Evolutionary conservation across 352 stramenopile species (phyloP).

Genomic region (Phytophthora sp.): DNA sequence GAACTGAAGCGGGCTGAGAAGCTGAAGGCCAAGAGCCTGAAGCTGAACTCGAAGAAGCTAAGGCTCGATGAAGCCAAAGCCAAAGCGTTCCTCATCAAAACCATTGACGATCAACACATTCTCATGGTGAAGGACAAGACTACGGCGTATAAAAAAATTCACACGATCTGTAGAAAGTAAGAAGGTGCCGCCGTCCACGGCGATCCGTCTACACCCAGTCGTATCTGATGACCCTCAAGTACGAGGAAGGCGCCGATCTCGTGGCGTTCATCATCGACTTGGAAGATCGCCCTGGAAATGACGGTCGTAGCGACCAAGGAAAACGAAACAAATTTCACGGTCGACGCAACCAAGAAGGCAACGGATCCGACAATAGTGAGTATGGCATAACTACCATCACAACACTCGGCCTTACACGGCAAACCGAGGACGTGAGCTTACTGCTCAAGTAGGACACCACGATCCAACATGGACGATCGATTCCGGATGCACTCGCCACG

Average conservation of each 20-base stretch:
- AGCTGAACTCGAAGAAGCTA: background rate
- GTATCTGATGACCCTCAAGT: constrained; percentile 5
- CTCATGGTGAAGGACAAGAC: constrained; percentile 1
- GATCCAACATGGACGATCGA: constrained; percentile 16
- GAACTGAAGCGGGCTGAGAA: background rate
- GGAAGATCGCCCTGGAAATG: background rate
- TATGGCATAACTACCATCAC: constrained; percentile 18
- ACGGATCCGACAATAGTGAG: background rate
- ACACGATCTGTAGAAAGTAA: background rate
- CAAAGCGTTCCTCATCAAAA: constrained; percentile 2
- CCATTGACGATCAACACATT: constrained; percentile 3
- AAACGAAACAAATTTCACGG: background rate
- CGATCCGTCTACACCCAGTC: too few species aligned
- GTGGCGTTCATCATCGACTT: background rate
- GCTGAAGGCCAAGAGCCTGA: background rate
- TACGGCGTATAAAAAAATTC: background rate
- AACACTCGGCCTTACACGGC: background rate
- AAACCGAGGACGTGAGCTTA: background rate
- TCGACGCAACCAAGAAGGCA: background rate
- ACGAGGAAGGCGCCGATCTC: background rate
- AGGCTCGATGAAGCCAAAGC: too few species aligned
- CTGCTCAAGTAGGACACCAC: background rate
- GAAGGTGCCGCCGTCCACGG: background rate
- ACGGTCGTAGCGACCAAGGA: constrained; percentile 1
- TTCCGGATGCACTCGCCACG: constrained; percentile 19